Evolutionary conservation across 768 basidiomycete species (phyloP).

Genomic region (Podaxis sp.): DNA sequence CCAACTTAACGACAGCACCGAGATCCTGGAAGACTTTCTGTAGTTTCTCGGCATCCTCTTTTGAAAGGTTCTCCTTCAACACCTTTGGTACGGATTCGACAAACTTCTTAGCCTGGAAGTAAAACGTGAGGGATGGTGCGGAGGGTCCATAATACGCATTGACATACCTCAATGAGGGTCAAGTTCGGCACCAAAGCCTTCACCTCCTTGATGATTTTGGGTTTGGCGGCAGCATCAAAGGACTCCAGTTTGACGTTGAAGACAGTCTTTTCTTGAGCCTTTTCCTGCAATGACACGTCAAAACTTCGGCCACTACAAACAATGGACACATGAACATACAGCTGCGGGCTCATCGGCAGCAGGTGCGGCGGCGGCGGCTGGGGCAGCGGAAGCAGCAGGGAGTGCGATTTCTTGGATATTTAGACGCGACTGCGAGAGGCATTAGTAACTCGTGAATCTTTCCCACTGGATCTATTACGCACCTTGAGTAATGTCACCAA

Average conservation of each 20-base stretch:
- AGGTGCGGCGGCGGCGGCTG: slow-evolving; percentile 51
- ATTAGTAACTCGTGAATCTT: neutral
- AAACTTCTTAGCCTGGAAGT: slow-evolving; percentile 92
- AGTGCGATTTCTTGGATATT: slow-evolving; percentile 98
- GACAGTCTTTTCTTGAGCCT: slow-evolving; percentile 97
- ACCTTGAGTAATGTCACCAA: slow-evolving; percentile 92
- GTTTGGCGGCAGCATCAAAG: slow-evolving; percentile 88
- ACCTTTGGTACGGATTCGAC: slow-evolving; percentile 93
- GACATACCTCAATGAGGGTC: slow-evolving; percentile 92
- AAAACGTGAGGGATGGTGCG: slow-evolving; percentile 10
- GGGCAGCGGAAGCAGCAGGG: slow-evolving; percentile 70
- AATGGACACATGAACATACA: slow-evolving; percentile 39
- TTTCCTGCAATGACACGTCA: slow-evolving; percentile 54
- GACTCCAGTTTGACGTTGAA: slow-evolving; percentile 96
- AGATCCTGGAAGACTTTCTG: slow-evolving; percentile 86
- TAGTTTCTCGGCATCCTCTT: slow-evolving; percentile 98
- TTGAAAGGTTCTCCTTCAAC: slow-evolving; percentile 91
- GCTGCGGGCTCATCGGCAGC: slow-evolving; percentile 67
- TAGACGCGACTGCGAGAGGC: slow-evolving; percentile 63
- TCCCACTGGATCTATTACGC: neutral
- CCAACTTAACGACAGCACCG: slow-evolving; percentile 85
- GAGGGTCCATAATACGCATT: neutral
- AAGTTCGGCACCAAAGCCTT: slow-evolving; percentile 95
- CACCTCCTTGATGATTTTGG: slow-evolving; percentile 97
- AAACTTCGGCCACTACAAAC: neutral